Conservation (phyloP, 73 alveolate species). For the Uronychia setigera region DNA sequence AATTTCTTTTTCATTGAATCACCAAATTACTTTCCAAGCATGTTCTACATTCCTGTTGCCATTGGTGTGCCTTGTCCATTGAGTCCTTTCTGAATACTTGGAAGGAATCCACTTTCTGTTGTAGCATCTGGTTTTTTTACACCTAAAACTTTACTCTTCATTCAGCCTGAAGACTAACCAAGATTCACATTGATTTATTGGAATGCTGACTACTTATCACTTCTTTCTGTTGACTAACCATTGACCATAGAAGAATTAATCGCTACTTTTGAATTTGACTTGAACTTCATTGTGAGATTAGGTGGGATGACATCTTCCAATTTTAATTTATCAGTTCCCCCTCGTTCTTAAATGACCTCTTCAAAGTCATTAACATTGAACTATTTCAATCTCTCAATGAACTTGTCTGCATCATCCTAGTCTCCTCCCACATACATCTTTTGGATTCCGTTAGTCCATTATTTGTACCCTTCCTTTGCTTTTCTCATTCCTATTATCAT, state of each 20-base stretch:
- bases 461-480: background rate
- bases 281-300: background rate
- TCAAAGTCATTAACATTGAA: background rate
- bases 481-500: slow-evolving; percentile 1
- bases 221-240: background rate
- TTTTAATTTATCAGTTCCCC: background rate
- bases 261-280: background rate
- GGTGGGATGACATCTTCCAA: background rate
- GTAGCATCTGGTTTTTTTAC: background rate
- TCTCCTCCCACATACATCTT: slow-evolving; percentile 3
- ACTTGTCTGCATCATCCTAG: slow-evolving; percentile 5
- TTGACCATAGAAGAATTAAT: background rate
- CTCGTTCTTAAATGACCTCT: background rate
- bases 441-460: background rate
- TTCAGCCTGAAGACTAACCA: no score
- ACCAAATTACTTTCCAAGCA: no score
- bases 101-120: background rate
- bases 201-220: background rate
- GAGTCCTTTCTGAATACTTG: background rate
- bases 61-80: no score
- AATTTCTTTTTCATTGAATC: background rate
- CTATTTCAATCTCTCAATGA: background rate
- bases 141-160: no score
- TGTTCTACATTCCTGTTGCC: no score
- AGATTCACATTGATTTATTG: background rate